Base-by-base conservation (phyloP, 1,139 yeast species). In the Geotrichum citri-aurantii region DNA sequence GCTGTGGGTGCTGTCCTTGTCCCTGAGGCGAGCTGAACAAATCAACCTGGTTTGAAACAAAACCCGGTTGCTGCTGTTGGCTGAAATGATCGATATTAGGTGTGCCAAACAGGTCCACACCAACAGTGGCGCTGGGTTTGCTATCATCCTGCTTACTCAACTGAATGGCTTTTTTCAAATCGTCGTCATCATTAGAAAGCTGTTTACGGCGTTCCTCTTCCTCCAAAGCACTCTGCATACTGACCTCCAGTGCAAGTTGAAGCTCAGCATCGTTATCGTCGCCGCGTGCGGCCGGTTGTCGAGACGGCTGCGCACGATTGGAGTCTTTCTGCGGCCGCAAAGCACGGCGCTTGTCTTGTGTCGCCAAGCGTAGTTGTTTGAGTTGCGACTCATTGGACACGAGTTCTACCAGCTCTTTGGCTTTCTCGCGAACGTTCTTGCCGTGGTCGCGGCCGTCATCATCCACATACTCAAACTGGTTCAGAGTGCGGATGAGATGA, bases 391-490 rank as follows among this genome's bases (percentile, higher is more conserved):
- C 95, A 70, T 93, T 96, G 66, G 81, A 79, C 68, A 93, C 76
- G 61, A 93, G 75, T 17, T 86, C 75, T 1, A 52, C 50, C 73
- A 93, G 78, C 67, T 90, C 97, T 71, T 88, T 89, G 12, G 99
- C 98, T 74, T 92, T 90, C 52, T 89, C 91, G 63, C 99, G 81
- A 64, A 93, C 73, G 59, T 90, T 82, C 10, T 90, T 88, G 21
- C 99, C 99, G 67, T 90, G 96, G 73, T 95, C 99, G 52, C 79
- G 77, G 57, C 90, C 92, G 14, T 76, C 69, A 59, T 89, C 96
- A 70, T 93, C 98, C 56, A 82, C 80, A 69, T 86, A 89, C 64
- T 86, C 88, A 71, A 95, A 93, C 71, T 95, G 99, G 61, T 97
- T 81, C 66, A 93, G 79, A 0, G 98, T 92, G 75, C 92, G 92